phyloP scores from a whole-genome alignment of 2,329 filamentous ascomycete genomes.

The Ophiocordyceps camponoti-leonardi region DNA sequence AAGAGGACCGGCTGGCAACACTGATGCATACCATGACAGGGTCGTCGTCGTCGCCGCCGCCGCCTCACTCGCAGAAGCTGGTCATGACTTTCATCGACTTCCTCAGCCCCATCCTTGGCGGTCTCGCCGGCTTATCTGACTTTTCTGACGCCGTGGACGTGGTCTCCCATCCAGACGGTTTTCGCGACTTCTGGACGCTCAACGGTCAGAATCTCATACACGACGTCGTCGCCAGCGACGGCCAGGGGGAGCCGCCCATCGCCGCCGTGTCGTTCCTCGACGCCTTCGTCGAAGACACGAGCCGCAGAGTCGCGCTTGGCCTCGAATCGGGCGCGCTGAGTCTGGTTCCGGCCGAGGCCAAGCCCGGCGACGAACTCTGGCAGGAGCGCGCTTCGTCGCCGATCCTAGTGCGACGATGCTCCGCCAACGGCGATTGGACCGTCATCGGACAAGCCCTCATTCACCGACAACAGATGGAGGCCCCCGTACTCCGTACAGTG shows the following conservation, averaged over 20 bases:
- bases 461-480: neutral
- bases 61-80: slow-evolving; percentile 12
- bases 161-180: slow-evolving; percentile 14
- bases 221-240: slow-evolving; percentile 13
- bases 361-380: slow-evolving; percentile 12
- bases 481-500: neutral
- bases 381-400: slow-evolving; percentile 6
- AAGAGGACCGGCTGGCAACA: slow-evolving; percentile 15
- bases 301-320: slow-evolving; percentile 10
- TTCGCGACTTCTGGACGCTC: slow-evolving; percentile 17
- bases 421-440: neutral
- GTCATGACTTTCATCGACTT: slow-evolving; percentile 9
- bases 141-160: slow-evolving; percentile 14
- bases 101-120: slow-evolving; percentile 15
- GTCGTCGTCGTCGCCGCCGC: slow-evolving; percentile 1
- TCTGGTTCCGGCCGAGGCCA: slow-evolving; percentile 10
- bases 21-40: slow-evolving; percentile 15
- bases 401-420: neutral
- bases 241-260: neutral
- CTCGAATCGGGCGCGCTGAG: slow-evolving; percentile 10
- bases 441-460: neutral
- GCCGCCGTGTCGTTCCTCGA: slow-evolving; percentile 7
- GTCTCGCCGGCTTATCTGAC: slow-evolving; percentile 15
- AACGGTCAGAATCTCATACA: slow-evolving; percentile 15
- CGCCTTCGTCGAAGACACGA: slow-evolving; percentile 9